A percentile compares a stretch with the other conserved stretches of the same genome.
Conservation (phyloP, 2,329 filamentous ascomycete genomes). For the Curvularia verruculosa region DNA sequence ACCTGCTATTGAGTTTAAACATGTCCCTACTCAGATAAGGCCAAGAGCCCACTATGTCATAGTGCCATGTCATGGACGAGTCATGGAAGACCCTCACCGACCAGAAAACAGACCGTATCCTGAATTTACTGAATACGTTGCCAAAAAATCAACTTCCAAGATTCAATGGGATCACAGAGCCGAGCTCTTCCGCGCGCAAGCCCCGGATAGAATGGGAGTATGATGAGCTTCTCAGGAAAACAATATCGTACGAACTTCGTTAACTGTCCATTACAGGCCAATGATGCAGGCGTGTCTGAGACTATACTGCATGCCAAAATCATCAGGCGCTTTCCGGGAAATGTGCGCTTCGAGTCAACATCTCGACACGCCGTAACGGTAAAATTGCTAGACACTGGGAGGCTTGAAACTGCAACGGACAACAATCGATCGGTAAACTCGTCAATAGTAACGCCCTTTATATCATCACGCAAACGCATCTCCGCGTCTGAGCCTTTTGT, state of each 20-base stretch:
- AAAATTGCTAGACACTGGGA: not conserved
- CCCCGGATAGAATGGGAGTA: conserved; percentile 12
- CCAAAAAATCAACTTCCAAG: conserved; percentile 11
- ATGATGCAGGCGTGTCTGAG: conserved; percentile 1
- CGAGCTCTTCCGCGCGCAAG: conserved; percentile 28
- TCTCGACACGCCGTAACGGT: conserved; percentile 39
- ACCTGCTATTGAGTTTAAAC: conserved; percentile 28
- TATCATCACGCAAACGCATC: conserved; percentile 6
- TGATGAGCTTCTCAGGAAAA: not conserved
- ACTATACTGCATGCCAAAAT: conserved; percentile 24
- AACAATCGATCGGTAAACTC: not conserved
- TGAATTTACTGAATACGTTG: conserved; percentile 18
- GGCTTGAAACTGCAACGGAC: not conserved
- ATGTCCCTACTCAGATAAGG: conserved; percentile 16
- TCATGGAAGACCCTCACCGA: not conserved
- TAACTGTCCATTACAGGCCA: conserved; percentile 1
- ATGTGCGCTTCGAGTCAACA: conserved; percentile 39
- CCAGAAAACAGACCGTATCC: conserved; percentile 2
- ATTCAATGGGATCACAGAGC: conserved; percentile 29
- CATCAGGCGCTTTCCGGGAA: conserved; percentile 31
- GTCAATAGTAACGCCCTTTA: not conserved
- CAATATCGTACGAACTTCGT: not conserved
- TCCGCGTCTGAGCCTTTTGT: not conserved
- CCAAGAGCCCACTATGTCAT: conserved; percentile 32
- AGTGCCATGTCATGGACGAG: conserved; percentile 13